These are phyloP conservation scores for Strigomonas galati DNA, from an alignment of 208 protist species.

Conservation along the genomic window DNA sequence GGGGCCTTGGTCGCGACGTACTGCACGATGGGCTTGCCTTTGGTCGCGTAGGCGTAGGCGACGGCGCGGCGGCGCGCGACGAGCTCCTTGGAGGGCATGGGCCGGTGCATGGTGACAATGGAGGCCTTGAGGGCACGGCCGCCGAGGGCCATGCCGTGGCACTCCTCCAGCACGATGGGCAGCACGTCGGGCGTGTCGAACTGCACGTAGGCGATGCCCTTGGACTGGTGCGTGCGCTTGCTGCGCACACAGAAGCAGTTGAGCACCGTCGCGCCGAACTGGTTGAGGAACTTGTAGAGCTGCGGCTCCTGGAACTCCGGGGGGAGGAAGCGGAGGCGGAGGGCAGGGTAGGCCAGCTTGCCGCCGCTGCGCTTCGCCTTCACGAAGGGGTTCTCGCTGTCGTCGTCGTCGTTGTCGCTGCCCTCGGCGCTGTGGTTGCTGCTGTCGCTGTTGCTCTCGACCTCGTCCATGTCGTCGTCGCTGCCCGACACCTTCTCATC, in stretches of 20 bases:
- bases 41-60: conserved; percentile 65
- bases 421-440: conserved; percentile 30
- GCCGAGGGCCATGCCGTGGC: conserved; percentile 82
- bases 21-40: conserved; percentile 51
- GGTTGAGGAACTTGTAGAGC: conserved; percentile 83
- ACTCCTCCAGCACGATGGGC: conserved; percentile 75
- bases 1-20: conserved; percentile 63
- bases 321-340: conserved; percentile 80
- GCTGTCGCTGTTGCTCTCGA: conserved; percentile 14
- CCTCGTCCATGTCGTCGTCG: conserved; percentile 24
- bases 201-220: conserved; percentile 86
- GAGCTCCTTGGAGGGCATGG: conserved; percentile 72
- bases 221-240: conserved; percentile 78
- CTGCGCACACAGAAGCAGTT: conserved; percentile 90
- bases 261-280: conserved; percentile 79
- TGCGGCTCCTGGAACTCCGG: conserved; percentile 84
- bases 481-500: conserved; percentile 20
- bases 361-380: conserved; percentile 30
- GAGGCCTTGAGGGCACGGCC: conserved; percentile 64
- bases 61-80: conserved; percentile 48
- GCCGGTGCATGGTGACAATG: conserved; percentile 54
- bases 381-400: conserved; percentile 36
- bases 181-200: conserved; percentile 73
- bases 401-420: conserved; percentile 27
- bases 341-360: conserved; percentile 50